These are phyloP conservation scores for Calonectria hawksworthii DNA, from an alignment of 2,329 filamentous ascomycete genomes.

Conservation along the genomic window DNA sequence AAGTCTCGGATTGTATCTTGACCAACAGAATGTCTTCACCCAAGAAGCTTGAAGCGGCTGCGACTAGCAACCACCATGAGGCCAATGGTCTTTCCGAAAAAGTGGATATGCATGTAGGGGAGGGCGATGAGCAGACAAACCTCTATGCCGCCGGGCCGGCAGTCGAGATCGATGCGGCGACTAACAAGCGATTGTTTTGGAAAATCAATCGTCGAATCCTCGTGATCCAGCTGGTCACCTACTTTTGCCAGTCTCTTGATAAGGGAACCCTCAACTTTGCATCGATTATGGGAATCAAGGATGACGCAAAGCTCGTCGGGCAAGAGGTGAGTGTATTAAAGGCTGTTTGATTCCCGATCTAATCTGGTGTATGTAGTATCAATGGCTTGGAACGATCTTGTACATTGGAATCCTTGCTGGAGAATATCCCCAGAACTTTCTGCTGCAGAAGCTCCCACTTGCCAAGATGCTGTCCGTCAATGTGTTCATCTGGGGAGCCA, in stretches of 20 bases:
- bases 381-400: conserved; percentile 66
- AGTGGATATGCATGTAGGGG: background rate
- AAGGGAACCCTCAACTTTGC: conserved; percentile 66
- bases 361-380: conserved; percentile 60
- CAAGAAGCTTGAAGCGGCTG: conserved; percentile 21
- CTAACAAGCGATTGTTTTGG: conserved; percentile 65
- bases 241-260: conserved; percentile 65
- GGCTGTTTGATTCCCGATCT: background rate
- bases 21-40: conserved; percentile 15
- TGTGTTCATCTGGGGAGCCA: conserved; percentile 58
- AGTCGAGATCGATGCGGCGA: conserved; percentile 62
- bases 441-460: conserved; percentile 61
- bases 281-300: conserved; percentile 65
- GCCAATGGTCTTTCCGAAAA: conserved; percentile 4
- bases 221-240: conserved; percentile 60
- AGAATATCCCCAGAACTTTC: conserved; percentile 60
- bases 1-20: background rate
- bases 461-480: conserved; percentile 60
- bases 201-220: conserved; percentile 60
- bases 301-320: conserved; percentile 60
- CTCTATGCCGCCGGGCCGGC: conserved; percentile 9
- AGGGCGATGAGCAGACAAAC: conserved; percentile 19
- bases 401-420: conserved; percentile 59
- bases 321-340: conserved; percentile 19
- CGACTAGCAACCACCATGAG: conserved; percentile 16